Conservation (phyloP, 2,329 filamentous ascomycete genomes). For the Phaeophleospora eucalypticola region DNA sequence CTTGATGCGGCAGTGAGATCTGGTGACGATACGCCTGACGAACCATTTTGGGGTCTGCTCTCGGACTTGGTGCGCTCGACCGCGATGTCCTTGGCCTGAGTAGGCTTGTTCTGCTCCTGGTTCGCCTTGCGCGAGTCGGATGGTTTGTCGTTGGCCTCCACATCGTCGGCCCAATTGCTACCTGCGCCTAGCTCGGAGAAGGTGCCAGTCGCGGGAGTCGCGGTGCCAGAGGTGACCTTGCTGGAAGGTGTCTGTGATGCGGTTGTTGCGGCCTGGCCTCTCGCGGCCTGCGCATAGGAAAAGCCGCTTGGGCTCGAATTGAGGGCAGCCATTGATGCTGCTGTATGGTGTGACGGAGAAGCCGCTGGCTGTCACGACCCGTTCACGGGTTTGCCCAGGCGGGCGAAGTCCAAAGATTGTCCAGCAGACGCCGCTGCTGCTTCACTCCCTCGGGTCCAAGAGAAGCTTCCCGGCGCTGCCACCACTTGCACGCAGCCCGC, state of each 20-base stretch:
- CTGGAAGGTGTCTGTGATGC: conserved; percentile 42
- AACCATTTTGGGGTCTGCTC: conserved; percentile 24
- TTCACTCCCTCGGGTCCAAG: conserved; percentile 8
- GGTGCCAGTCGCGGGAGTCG: conserved; percentile 40
- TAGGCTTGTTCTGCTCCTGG: conserved; percentile 21
- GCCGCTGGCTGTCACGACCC: conserved; percentile 18
- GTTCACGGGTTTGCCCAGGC: conserved; percentile 21
- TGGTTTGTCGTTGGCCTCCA: conserved; percentile 40
- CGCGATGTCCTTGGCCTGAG: conserved; percentile 28
- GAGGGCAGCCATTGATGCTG: conserved; percentile 25
- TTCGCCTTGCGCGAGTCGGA: conserved; percentile 32
- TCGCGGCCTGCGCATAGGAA: conserved; percentile 94
- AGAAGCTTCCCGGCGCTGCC: conserved; percentile 15
- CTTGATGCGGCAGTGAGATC: conserved; percentile 52
- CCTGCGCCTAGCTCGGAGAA: conserved; percentile 34
- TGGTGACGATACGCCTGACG: conserved; percentile 46
- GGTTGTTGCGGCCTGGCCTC: conserved; percentile 60
- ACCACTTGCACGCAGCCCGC: conserved; percentile 4
- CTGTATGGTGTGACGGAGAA: conserved; percentile 2
- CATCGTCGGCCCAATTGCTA: conserved; percentile 47
- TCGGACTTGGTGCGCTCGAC: conserved; percentile 30
- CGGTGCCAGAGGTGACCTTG: conserved; percentile 43
- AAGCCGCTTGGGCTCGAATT: conserved; percentile 48
- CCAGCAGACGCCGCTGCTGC: conserved; percentile 21
- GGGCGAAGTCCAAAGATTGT: conserved; percentile 22